Base-by-base conservation (phyloP, 2,329 filamentous ascomycete genomes). In the Ceratocystis colombiana region DNA sequence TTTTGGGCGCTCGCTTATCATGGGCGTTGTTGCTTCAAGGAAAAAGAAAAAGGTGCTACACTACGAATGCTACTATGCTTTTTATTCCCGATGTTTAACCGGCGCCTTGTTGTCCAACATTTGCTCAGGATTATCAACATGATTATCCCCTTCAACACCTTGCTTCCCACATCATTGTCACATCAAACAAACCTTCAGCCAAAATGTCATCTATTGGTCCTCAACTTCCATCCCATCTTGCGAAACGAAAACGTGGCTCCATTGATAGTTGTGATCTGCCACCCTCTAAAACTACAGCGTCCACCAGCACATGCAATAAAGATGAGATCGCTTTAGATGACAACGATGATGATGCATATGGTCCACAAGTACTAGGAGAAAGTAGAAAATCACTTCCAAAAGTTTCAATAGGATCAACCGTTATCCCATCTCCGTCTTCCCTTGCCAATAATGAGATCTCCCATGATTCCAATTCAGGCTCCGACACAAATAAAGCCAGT, bases 151-250 rank as follows among this genome's bases (percentile, higher is more conserved):
- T 30, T 33, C 17, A 37, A 37, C 28, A 20, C 30, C 37, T 3
- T 15, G 30, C 5, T 41, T 41, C 8, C 30, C 20, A 33, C 20
- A n/a, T 46, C 20, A 10, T 62, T 10, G 37, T 46, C 41, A 28
- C 41, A 45, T 28, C 17, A 10, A 46, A 17, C 37, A 12, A 15
- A 28, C 61, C 5, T 20, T 20, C 61, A 62, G 8, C 82, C 41
- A 71, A 48, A 28, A 89, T 89, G 87, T 78, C 85, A 63, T 84
- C 83, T 44, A 85, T 89, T 72, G 88, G 88, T 4, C 88, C 89
- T 15, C 79, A 85, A 68, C 75, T 91, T 28, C 88, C 89, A 12
- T 80, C 87, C 3, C 84, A 88, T 69, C 79, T 88, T 53, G 73
- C 82, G 44, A 87, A 87, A 74, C 80, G 84, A 71, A 86, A 86